Conservation (phyloP, 2,329 filamentous ascomycete genomes). For the Stachybotrys chartarum region DNA sequence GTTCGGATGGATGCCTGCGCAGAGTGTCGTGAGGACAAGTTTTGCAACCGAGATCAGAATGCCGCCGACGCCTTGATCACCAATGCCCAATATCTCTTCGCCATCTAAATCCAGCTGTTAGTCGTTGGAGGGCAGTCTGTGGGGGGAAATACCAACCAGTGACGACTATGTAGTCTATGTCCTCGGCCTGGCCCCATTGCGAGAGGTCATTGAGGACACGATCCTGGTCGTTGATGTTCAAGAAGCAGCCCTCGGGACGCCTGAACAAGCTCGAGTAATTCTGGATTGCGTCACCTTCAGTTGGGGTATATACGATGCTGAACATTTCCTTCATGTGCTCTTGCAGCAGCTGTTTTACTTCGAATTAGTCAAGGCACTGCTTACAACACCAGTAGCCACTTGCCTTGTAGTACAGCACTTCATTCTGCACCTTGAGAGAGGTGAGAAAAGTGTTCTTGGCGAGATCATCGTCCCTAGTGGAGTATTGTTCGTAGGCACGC, state of each 20-base stretch:
- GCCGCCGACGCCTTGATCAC: constrained; percentile 80
- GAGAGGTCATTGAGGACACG: constrained; percentile 58
- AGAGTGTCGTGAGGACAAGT: constrained; percentile 73
- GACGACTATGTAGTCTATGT: constrained; percentile 84
- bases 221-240: constrained; percentile 65
- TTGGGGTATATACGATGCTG: constrained; percentile 83
- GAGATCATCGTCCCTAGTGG: constrained; percentile 52
- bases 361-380: background rate
- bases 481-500: constrained; percentile 77
- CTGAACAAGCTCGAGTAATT: constrained; percentile 76
- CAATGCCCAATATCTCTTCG: constrained; percentile 76
- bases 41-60: constrained; percentile 83
- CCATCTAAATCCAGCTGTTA: constrained; percentile 33
- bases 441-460: constrained; percentile 86
- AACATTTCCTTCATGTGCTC: constrained; percentile 84
- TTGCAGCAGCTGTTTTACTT: constrained; percentile 52
- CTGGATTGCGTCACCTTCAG: constrained; percentile 81
- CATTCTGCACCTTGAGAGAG: constrained; percentile 78
- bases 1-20: constrained; percentile 78
- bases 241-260: constrained; percentile 71
- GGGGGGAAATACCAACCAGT: constrained; percentile 47
- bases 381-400: constrained; percentile 28
- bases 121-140: background rate
- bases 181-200: constrained; percentile 62
- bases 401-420: constrained; percentile 66